Conservation (phyloP, 306 rosid genomes). For the Cucurbita ficifolia region DNA sequence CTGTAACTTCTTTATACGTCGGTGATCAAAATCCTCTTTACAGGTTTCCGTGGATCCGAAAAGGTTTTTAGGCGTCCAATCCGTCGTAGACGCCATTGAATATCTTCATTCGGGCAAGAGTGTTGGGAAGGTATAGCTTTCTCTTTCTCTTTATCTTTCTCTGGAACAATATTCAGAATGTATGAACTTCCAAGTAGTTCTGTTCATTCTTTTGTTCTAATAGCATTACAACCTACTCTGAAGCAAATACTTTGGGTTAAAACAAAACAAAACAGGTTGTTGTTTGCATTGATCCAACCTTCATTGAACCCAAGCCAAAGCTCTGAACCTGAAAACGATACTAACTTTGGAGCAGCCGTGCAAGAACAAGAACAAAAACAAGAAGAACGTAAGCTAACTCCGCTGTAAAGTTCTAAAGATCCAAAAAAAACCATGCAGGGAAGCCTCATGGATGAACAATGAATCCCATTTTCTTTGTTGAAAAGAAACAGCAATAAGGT, state of each 20-base stretch:
- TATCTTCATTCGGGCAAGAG: constrained; percentile 94
- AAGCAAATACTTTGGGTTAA: not conserved
- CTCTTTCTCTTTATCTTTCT: not conserved
- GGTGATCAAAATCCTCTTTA: not conserved
- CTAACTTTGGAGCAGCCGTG: not conserved
- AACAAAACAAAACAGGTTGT: constrained; percentile 46
- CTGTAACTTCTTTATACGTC: not conserved
- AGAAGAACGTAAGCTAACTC: not conserved
- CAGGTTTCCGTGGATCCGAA: constrained; percentile 72
- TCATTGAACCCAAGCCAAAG: constrained; percentile 41
- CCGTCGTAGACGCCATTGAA: constrained; percentile 83
- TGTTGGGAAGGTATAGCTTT: constrained; percentile 67
- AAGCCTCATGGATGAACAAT: not conserved
- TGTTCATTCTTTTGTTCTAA: not conserved
- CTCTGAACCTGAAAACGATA: constrained; percentile 25
- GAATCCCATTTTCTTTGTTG: not conserved
- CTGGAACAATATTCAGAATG: not conserved
- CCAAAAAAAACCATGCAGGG: not conserved
- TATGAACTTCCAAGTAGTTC: not conserved
- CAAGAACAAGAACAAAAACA: not conserved
- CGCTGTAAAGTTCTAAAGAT: not conserved
- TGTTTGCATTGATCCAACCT: constrained; percentile 65
- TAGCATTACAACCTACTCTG: not conserved
- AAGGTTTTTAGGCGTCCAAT: constrained; percentile 52
- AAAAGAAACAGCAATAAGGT: not conserved